These are phyloP conservation scores for Polyporus tsugae DNA, from an alignment of 1,284 basidiomycete species.

Conservation along the genomic window DNA sequence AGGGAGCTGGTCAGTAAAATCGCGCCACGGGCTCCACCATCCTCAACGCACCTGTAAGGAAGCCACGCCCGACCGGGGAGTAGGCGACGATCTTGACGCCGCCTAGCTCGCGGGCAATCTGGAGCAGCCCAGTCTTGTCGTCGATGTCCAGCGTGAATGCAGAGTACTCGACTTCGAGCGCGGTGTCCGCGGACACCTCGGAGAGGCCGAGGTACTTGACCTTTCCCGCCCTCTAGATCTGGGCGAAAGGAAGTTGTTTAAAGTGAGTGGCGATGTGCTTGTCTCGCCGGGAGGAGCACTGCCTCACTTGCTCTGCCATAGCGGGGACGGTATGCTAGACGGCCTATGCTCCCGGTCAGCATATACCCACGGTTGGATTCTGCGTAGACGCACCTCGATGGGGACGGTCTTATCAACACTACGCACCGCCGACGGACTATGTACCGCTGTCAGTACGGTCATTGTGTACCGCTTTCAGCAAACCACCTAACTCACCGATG, in stretches of 20 bases:
- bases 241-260: not conserved
- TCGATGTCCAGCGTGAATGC: slow-evolving; percentile 50
- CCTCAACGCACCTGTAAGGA: slow-evolving; percentile 63
- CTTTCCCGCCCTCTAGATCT: slow-evolving; percentile 49
- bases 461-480: not conserved
- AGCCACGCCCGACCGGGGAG: slow-evolving; percentile 50
- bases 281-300: slow-evolving; percentile 12
- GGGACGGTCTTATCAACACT: slow-evolving; percentile 41
- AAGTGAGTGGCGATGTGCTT: not conserved
- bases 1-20: not conserved
- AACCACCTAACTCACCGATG: slow-evolving; percentile 38
- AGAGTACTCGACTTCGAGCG: slow-evolving; percentile 55
- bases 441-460: too few species aligned
- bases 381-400: slow-evolving; percentile 36
- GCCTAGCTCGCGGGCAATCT: slow-evolving; percentile 42
- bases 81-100: slow-evolving; percentile 49
- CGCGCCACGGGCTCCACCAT: not conserved
- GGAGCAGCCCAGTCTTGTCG: slow-evolving; percentile 37
- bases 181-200: slow-evolving; percentile 51
- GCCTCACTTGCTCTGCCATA: slow-evolving; percentile 47
- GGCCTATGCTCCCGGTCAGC: too few species aligned
- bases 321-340: slow-evolving; percentile 37
- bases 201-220: slow-evolving; percentile 52
- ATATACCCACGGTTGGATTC: not conserved
- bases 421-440: not conserved